Percentiles rank a stretch among this genome's conserved stretches.
Evolutionary conservation across 352 stramenopile genomes (phyloP).

Genomic region (Pythium brachiatum): DNA sequence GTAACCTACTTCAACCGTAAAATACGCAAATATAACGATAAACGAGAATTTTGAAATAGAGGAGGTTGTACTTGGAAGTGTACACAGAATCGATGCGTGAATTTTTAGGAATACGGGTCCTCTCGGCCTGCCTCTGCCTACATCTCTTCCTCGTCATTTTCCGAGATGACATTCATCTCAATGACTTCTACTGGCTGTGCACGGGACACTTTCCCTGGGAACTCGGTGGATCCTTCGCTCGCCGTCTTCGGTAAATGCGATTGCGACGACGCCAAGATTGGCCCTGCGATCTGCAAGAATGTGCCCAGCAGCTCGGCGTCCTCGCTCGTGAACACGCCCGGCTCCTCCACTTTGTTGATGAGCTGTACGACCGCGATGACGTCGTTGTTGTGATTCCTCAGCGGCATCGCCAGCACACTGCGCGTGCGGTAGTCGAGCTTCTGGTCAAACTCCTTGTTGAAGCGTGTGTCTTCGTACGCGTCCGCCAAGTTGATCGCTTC

Average conservation of each 20-base stretch:
- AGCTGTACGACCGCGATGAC: slow-evolving; percentile 87
- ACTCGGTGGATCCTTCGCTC: slow-evolving; percentile 57
- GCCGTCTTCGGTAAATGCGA: slow-evolving; percentile 62
- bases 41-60: not conserved
- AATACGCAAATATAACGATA: not conserved
- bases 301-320: slow-evolving; percentile 85
- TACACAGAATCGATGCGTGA: slow-evolving; percentile 1
- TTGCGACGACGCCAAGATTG: slow-evolving; percentile 85
- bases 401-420: slow-evolving; percentile 86
- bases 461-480: slow-evolving; percentile 84
- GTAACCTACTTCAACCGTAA: not conserved
- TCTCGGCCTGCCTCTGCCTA: slow-evolving; percentile 12
- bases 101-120: no score
- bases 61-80: not conserved
- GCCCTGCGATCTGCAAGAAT: slow-evolving; percentile 87
- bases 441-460: slow-evolving; percentile 89
- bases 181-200: slow-evolving; percentile 42
- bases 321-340: slow-evolving; percentile 75
- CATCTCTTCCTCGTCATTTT: slow-evolving; percentile 72
- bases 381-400: slow-evolving; percentile 67
- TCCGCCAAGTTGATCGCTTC: slow-evolving; percentile 79
- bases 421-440: slow-evolving; percentile 86
- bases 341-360: slow-evolving; percentile 83
- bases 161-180: slow-evolving; percentile 81
- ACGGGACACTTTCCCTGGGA: slow-evolving; percentile 47